Evolutionary conservation across 169 alveolate genomes (phyloP), one percentile per base, ranked within the genome.

Genomic region (Cardiosporidium cionae): DNA sequence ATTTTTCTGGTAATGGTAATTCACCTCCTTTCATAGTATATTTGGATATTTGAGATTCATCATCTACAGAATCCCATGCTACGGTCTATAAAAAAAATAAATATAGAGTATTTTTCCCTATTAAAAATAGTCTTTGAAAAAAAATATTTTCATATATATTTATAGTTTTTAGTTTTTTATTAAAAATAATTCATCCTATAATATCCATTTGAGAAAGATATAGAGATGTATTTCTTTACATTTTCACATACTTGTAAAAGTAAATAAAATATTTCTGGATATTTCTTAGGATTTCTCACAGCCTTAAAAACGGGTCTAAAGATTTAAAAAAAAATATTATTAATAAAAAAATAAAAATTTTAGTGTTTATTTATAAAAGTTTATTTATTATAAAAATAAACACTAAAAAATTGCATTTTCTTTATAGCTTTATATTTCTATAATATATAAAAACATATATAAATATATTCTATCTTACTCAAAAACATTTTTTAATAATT

Each of bases 281-380:
- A 86, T 32, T 37, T 36, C 36, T 83, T 81, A 28, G 96, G 96
- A 72, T 90, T 70, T 33, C 84, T 69, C 4, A 90, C 86, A 58
- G 93, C 93, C 65, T 88, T 90, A 67, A 89, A 85, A 32, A 91
- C 74, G 1, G 96, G 96, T n/a, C n/a, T n/a, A n/a, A n/a, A n/a
- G n/a, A n/a, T n/a, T n/a, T n/a, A n/a, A n/a, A n/a, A n/a, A n/a
- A n/a, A n/a, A n/a, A n/a, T n/a, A n/a, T n/a, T n/a, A n/a, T n/a
- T n/a, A n/a, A n/a, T n/a, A n/a, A n/a, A n/a, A n/a, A n/a, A n/a
- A n/a, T n/a, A n/a, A n/a, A n/a, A n/a, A n/a, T n/a, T n/a, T n/a
- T n/a, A n/a, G n/a, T n/a, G n/a, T n/a, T n/a, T n/a, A n/a, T n/a
- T n/a, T n/a, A n/a, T n/a, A n/a, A n/a, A n/a, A n/a, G n/a, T n/a